phyloP scores from a whole-genome alignment of 1,284 basidiomycete species.

The Puccinia novopanici region DNA sequence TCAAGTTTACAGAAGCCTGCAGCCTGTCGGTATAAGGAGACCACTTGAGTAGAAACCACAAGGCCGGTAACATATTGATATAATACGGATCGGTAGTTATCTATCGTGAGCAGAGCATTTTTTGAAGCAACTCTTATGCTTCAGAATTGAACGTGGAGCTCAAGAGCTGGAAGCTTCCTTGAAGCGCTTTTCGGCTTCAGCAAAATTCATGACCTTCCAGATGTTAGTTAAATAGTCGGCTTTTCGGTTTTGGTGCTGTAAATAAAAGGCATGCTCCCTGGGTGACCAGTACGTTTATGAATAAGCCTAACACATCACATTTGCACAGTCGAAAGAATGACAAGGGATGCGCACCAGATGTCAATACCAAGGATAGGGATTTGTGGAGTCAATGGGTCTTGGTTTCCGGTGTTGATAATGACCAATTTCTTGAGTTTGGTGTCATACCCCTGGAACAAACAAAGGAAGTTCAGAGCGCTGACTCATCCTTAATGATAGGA shows the following conservation, averaged over 20 bases:
- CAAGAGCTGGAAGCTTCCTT: constrained; percentile 62
- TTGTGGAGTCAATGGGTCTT: constrained; percentile 88
- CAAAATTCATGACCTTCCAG: constrained; percentile 83
- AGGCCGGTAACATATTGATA: neutral
- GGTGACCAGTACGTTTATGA: neutral
- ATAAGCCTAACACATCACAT: neutral
- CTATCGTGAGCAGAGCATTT: neutral
- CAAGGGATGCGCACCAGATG: constrained; percentile 76
- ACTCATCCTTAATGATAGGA: neutral
- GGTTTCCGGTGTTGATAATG: constrained; percentile 86
- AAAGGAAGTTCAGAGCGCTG: neutral
- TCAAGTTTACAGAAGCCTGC: constrained; percentile 15
- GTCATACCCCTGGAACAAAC: constrained; percentile 68
- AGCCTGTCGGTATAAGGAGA: neutral
- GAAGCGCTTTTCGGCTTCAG: constrained; percentile 78
- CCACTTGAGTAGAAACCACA: neutral
- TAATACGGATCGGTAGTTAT: neutral
- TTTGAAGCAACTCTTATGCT: constrained; percentile 13
- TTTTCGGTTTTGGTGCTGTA: constrained; percentile 46
- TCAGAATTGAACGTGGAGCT: constrained; percentile 13
- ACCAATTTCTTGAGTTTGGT: constrained; percentile 74
- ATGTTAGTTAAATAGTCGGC: constrained; percentile 53
- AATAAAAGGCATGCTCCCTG: constrained; percentile 49
- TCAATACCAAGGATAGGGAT: constrained; percentile 91
- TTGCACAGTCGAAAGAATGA: neutral